phyloP scores from a whole-genome alignment of 1,284 basidiomycete species.

The Apiotrichum veenhuisii region DNA sequence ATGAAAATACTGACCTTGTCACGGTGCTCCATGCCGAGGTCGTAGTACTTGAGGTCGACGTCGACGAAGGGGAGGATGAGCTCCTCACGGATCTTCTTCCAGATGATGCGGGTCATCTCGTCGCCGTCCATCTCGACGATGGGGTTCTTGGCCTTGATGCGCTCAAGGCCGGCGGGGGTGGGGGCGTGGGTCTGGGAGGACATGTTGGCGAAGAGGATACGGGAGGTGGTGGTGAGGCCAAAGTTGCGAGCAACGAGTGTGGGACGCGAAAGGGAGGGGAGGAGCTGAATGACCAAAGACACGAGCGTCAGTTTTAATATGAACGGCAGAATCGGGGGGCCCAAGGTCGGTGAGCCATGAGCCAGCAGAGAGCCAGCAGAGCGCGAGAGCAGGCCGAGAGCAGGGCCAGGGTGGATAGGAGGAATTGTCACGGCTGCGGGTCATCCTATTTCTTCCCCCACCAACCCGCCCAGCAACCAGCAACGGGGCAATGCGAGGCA shows the following conservation, averaged over 20 bases:
- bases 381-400: neutral
- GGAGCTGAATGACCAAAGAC: conserved; percentile 1
- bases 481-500: too few relatives aligned
- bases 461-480: too few relatives aligned
- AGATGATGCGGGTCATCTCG: conserved; percentile 96
- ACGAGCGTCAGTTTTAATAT: conserved; percentile 4
- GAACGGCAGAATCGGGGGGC: neutral
- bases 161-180: conserved; percentile 33
- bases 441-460: too few relatives aligned
- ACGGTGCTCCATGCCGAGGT: conserved; percentile 87
- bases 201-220: conserved; percentile 14
- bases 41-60: conserved; percentile 97
- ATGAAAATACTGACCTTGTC: conserved; percentile 76
- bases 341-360: too few relatives aligned
- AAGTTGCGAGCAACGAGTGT: conserved; percentile 4
- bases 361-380: neutral
- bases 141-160: conserved; percentile 78
- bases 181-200: conserved; percentile 20
- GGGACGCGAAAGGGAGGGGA: conserved; percentile 8
- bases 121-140: conserved; percentile 96
- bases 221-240: conserved; percentile 9
- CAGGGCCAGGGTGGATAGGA: too few relatives aligned
- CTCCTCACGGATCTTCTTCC: conserved; percentile 98
- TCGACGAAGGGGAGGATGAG: conserved; percentile 92
- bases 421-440: too few relatives aligned